Conservation (phyloP, 768 basidiomycete genomes). For the Lentinula edodes region DNA sequence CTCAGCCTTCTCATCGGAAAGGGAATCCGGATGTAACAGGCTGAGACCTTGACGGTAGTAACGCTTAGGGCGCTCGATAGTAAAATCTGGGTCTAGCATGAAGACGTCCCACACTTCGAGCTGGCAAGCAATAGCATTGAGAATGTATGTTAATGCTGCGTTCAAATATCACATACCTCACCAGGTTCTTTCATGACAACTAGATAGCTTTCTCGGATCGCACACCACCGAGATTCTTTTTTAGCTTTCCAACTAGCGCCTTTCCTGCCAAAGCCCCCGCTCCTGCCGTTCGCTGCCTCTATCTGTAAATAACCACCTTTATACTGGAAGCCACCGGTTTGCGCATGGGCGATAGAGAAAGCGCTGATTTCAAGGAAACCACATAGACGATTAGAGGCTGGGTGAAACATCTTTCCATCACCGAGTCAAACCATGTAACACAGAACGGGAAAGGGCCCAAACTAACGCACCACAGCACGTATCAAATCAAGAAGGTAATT, state of each 20-base stretch:
- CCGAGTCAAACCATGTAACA: background rate
- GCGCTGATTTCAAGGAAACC: constrained; percentile 92
- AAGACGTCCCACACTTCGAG: constrained; percentile 92
- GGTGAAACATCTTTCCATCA: constrained; percentile 81
- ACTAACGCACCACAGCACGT: constrained; percentile 70
- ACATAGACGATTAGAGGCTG: constrained; percentile 82
- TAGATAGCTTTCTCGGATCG: constrained; percentile 87
- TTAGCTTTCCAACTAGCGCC: constrained; percentile 52
- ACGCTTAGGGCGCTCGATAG: constrained; percentile 84
- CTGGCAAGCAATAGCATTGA: constrained; percentile 28
- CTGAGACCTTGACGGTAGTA: constrained; percentile 84
- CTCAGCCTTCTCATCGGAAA: constrained; percentile 17
- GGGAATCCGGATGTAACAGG: constrained; percentile 40
- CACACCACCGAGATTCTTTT: constrained; percentile 81
- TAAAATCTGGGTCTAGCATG: constrained; percentile 83
- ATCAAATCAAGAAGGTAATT: constrained; percentile 85
- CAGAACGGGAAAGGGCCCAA: background rate
- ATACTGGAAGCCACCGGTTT: constrained; percentile 78
- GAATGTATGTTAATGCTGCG: background rate
- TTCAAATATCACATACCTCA: constrained; percentile 40
- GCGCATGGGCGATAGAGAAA: constrained; percentile 74
- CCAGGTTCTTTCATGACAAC: constrained; percentile 84
- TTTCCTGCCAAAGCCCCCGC: constrained; percentile 59
- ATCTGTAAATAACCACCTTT: constrained; percentile 84
- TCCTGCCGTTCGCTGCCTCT: constrained; percentile 44